A percentile compares a stretch with the other conserved stretches of the same genome.
These are phyloP conservation scores for Ustilago loliicola DNA, from an alignment of 1,284 basidiomycete genomes.

Conservation along the genomic window DNA sequence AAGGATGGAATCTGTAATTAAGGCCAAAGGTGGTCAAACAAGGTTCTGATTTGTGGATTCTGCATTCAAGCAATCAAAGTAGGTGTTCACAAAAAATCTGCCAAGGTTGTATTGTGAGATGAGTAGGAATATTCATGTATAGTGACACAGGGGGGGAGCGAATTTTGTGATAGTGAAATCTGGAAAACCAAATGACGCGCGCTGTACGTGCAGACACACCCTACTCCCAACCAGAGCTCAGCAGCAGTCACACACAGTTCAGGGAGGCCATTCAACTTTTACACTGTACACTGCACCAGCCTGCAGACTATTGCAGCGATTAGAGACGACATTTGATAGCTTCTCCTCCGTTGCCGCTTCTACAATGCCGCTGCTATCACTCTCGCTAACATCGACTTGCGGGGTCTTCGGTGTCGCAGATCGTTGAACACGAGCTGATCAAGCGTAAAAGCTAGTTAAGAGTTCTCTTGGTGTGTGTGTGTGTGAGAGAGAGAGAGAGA, in stretches of 20 bases:
- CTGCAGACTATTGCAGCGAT: constrained; percentile 2
- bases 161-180: too few species aligned
- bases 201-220: not conserved
- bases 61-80: too few species aligned
- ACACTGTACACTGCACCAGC: not conserved
- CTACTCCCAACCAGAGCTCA: not conserved
- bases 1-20: too few species aligned
- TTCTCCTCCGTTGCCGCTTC: not conserved
- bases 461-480: not conserved
- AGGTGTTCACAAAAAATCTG: too few species aligned
- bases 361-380: not conserved
- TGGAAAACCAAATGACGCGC: too few species aligned
- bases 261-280: not conserved
- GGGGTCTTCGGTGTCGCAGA: constrained; percentile 2
- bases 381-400: not conserved
- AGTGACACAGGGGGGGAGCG: too few species aligned
- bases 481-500: not conserved
- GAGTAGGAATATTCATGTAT: too few species aligned
- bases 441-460: not conserved
- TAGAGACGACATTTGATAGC: not conserved
- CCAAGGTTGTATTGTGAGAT: too few species aligned
- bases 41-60: too few species aligned
- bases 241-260: not conserved
- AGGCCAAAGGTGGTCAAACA: too few species aligned
- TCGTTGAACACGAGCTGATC: not conserved